Conservation (phyloP, 2,329 filamentous ascomycete species). For the Claviceps sp. region DNA sequence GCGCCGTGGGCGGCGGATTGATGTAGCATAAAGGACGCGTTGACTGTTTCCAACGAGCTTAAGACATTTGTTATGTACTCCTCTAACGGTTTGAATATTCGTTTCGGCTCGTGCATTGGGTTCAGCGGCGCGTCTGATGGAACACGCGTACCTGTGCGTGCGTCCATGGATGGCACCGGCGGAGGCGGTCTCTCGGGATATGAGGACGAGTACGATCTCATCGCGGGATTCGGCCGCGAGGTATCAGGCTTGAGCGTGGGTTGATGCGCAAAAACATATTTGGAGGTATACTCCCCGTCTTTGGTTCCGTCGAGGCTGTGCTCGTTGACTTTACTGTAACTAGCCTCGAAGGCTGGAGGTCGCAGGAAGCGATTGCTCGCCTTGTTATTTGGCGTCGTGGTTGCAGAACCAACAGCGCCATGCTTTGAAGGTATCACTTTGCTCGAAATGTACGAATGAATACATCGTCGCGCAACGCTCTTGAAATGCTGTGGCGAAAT, state of each 20-base stretch:
- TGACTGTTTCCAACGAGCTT: conserved; percentile 57
- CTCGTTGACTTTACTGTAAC: not conserved
- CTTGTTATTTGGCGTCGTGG: not conserved
- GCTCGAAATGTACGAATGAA: conserved; percentile 18
- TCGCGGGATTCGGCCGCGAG: conserved; percentile 10
- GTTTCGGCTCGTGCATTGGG: conserved; percentile 29
- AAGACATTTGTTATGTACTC: conserved; percentile 63
- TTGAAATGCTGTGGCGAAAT: conserved; percentile 23
- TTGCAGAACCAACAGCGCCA: not conserved
- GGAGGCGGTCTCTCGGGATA: conserved; percentile 25
- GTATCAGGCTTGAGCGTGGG: conserved; percentile 23
- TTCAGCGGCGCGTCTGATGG: conserved; percentile 2
- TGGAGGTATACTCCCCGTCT: conserved; percentile 3
- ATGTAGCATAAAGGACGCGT: conserved; percentile 54
- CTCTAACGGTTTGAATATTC: conserved; percentile 63
- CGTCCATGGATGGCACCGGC: conserved; percentile 8
- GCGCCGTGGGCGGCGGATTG: conserved; percentile 20
- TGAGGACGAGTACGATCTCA: conserved; percentile 32
- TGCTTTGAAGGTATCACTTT: conserved; percentile 10
- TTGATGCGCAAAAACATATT: conserved; percentile 24
- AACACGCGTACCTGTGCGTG: conserved; percentile 8
- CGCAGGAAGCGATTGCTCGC: not conserved
- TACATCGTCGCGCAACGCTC: conserved; percentile 19
- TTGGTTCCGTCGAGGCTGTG: not conserved
- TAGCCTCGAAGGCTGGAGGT: not conserved